These are phyloP conservation scores for Vitellaria paradoxa DNA, from an alignment of 179 eudicot species.

Conservation along the genomic window DNA sequence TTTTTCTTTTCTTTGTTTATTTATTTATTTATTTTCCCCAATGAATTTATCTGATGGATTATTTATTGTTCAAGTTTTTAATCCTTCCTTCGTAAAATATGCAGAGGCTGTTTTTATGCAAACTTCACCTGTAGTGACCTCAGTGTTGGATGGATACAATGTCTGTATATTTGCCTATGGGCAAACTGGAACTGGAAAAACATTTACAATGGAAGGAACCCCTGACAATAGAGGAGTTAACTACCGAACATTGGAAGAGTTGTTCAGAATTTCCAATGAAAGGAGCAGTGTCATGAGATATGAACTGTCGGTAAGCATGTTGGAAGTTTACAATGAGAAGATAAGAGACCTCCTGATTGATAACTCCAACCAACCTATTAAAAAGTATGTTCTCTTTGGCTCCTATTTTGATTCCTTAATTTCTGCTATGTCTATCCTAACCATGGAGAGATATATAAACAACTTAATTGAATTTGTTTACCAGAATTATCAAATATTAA, in stretches of 20 bases:
- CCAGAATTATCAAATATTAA: neutral
- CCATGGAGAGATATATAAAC: neutral
- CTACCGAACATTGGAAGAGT: constrained; percentile 78
- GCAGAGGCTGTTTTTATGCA: constrained; percentile 77
- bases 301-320: constrained; percentile 89
- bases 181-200: constrained; percentile 97
- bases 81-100: constrained; percentile 25
- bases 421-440: neutral
- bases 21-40: no score
- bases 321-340: constrained; percentile 97
- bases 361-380: constrained; percentile 57
- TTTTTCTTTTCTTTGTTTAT: neutral
- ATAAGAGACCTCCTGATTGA: constrained; percentile 86
- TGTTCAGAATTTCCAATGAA: constrained; percentile 58
- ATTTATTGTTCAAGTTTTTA: constrained; percentile 3
- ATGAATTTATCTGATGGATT: neutral
- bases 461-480: neutral
- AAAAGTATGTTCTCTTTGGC: constrained; percentile 52
- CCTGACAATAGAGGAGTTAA: constrained; percentile 89
- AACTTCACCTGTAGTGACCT: constrained; percentile 75
- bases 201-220: constrained; percentile 98
- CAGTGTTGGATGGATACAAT: constrained; percentile 94
- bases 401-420: neutral
- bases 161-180: constrained; percentile 99
- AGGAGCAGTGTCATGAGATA: constrained; percentile 69